phyloP scores from a whole-genome alignment of 1,139 yeast genomes.

The Trichomonascaceae sp. region DNA sequence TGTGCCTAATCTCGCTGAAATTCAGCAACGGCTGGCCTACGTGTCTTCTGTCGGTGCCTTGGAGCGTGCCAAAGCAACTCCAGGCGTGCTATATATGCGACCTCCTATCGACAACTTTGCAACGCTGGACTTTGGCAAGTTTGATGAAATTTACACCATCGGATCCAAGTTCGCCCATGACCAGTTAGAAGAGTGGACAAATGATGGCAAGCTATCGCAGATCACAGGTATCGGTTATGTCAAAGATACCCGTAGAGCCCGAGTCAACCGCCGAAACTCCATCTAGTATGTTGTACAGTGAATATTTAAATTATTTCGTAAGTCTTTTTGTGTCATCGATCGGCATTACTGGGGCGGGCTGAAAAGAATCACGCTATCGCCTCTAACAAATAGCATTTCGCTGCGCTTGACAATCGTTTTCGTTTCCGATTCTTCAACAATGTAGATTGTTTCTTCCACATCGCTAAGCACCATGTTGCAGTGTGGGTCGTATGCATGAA shows the following conservation, averaged over 20 bases:
- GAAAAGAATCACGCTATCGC: slow-evolving; percentile 82
- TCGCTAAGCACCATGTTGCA: slow-evolving; percentile 94
- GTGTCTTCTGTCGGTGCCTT: slow-evolving; percentile 92
- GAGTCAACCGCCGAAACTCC: slow-evolving; percentile 49
- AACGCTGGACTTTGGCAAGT: slow-evolving; percentile 82
- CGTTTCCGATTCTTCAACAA: slow-evolving; percentile 33
- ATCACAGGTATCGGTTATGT: slow-evolving; percentile 40
- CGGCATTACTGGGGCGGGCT: slow-evolving; percentile 28
- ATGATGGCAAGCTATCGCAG: slow-evolving; percentile 41
- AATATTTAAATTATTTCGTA: too few relatives aligned
- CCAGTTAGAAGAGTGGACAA: slow-evolving; percentile 40
- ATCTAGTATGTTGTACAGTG: slow-evolving; percentile 24
- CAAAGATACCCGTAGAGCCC: slow-evolving; percentile 15
- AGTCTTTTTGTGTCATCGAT: too few relatives aligned
- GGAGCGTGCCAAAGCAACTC: slow-evolving; percentile 71
- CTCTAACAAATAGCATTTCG: slow-evolving; percentile 91
- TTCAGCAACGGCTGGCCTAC: slow-evolving; percentile 84
- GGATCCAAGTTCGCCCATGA: slow-evolving; percentile 66
- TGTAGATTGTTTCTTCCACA: slow-evolving; percentile 71
- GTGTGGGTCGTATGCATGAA: slow-evolving; percentile 91
- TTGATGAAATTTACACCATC: slow-evolving; percentile 75
- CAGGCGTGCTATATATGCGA: slow-evolving; percentile 79
- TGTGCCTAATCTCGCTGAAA: slow-evolving; percentile 90
- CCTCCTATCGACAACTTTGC: slow-evolving; percentile 93
- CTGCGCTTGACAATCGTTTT: slow-evolving; percentile 47